Percentiles rank a stretch among this genome's conserved stretches.
Conservation (phyloP, 306 rosid genomes). For the Quercus alba region DNA sequence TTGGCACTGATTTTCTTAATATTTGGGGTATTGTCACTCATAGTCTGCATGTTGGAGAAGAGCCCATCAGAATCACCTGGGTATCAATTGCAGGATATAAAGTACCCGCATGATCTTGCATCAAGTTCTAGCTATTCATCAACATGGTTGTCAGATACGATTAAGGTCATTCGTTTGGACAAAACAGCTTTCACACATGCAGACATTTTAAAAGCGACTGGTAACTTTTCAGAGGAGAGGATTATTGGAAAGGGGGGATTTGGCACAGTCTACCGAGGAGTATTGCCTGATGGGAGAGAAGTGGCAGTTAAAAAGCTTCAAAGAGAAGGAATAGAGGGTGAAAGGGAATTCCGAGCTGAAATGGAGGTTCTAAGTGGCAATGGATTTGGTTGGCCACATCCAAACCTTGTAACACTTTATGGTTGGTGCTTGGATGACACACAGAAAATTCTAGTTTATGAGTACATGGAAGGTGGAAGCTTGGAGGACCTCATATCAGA, state of each 20-base stretch:
- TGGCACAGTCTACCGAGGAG: constrained; percentile 84
- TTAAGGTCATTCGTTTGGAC: constrained; percentile 80
- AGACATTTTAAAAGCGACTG: constrained; percentile 79
- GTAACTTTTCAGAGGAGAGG: constrained; percentile 71
- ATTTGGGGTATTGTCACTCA: constrained; percentile 45
- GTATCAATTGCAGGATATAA: constrained; percentile 39
- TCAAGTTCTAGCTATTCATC: constrained; percentile 56
- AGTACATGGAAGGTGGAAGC: constrained; percentile 91
- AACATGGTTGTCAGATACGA: constrained; percentile 57
- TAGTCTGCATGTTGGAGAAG: constrained; percentile 43
- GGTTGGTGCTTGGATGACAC: constrained; percentile 84
- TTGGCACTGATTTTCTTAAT: constrained; percentile 45
- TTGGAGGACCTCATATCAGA: constrained; percentile 71
- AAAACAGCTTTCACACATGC: constrained; percentile 73
- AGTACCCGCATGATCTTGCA: constrained; percentile 37
- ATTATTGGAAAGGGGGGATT: constrained; percentile 89
- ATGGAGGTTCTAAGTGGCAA: constrained; percentile 85
- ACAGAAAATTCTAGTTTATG: constrained; percentile 69
- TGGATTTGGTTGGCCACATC: constrained; percentile 89
- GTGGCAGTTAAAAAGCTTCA: constrained; percentile 92
- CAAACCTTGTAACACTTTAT: constrained; percentile 87
- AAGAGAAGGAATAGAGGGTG: constrained; percentile 82
- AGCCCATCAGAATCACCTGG: constrained; percentile 37
- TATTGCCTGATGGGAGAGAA: constrained; percentile 67
- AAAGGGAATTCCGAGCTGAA: constrained; percentile 84